Evolutionary conservation across 2,329 filamentous ascomycete genomes (phyloP).

Genomic region (Phialophora verrucosa): DNA sequence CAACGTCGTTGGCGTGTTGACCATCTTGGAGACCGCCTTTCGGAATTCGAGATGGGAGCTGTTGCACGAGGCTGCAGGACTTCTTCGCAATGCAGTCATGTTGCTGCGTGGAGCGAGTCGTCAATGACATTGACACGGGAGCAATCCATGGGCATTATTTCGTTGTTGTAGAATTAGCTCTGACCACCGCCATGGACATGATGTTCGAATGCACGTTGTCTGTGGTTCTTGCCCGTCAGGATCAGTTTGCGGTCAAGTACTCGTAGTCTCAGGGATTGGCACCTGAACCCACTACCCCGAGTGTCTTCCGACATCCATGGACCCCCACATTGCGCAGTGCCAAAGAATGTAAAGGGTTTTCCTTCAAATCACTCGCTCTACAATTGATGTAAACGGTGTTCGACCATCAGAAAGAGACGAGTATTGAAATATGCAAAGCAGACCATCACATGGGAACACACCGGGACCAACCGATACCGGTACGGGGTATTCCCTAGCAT

Average conservation of each 20-base stretch:
- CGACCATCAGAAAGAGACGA: no score
- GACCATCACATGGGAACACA: not conserved
- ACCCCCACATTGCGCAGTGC: no score
- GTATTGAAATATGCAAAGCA: not conserved
- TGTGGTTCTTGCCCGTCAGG: no score
- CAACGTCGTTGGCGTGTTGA: constrained; percentile 77
- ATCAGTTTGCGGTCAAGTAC: no score
- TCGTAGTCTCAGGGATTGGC: no score
- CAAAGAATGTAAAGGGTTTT: no score
- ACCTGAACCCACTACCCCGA: no score
- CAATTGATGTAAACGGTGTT: no score
- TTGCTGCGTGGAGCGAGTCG: constrained; percentile 33
- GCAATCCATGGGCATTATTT: constrained; percentile 3
- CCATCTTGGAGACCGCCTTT: constrained; percentile 81
- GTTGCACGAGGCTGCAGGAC: constrained; percentile 79
- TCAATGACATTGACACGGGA: constrained; percentile 1
- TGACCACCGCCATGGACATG: no score
- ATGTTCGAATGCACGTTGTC: no score
- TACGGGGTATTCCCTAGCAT: no score
- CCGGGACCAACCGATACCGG: not conserved
- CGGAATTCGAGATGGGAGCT: constrained; percentile 86
- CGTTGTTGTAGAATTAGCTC: not conserved
- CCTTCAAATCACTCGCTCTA: not conserved
- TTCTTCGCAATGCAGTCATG: constrained; percentile 77
- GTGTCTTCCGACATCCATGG: no score